These are phyloP conservation scores for Boletus sp. DNA, from an alignment of 768 basidiomycete species.

Conservation along the genomic window DNA sequence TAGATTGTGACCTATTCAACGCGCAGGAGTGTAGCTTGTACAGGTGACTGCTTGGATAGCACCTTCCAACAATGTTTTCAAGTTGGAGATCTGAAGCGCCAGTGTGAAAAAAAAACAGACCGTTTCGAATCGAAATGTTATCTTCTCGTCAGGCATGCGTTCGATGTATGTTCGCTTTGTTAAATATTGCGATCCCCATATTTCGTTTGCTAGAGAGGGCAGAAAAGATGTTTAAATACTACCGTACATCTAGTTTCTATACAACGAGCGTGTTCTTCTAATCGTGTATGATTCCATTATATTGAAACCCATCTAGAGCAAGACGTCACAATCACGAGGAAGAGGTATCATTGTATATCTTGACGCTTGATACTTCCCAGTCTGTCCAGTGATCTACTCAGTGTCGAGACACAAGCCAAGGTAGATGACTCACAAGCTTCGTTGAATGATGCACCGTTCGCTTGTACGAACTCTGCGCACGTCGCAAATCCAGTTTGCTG, in stretches of 20 bases:
- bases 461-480: constrained; percentile 74
- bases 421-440: constrained; percentile 67
- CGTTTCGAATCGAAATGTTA: background rate
- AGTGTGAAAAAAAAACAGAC: background rate
- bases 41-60: constrained; percentile 24
- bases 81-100: background rate
- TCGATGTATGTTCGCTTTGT: background rate
- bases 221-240: constrained; percentile 8
- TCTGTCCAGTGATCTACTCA: constrained; percentile 40
- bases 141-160: background rate
- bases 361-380: constrained; percentile 78
- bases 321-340: constrained; percentile 11
- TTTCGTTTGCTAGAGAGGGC: background rate
- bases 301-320: constrained; percentile 4
- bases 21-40: constrained; percentile 11
- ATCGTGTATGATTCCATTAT: constrained; percentile 2
- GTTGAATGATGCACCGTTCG: constrained; percentile 63
- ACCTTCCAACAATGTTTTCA: constrained; percentile 3
- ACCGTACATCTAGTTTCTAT: constrained; percentile 24
- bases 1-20: background rate
- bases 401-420: background rate
- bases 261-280: constrained; percentile 13
- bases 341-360: constrained; percentile 57
- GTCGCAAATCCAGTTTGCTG: constrained; percentile 76
- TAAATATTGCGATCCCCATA: background rate